Evolutionary conservation across 768 basidiomycete genomes (phyloP).

Genomic region (Naganishia kalamii): DNA sequence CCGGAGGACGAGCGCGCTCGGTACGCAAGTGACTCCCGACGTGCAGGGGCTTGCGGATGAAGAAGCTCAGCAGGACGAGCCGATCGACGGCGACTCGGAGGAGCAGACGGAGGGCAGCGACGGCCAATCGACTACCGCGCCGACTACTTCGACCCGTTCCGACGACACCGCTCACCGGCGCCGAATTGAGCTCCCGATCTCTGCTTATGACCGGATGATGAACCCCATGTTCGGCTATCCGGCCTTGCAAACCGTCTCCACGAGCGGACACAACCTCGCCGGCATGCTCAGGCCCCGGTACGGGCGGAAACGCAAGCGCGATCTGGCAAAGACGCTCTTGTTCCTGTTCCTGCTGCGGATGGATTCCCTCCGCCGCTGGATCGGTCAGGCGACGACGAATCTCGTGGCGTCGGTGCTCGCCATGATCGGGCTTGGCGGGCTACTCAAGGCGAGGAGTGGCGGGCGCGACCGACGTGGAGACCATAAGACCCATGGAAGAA

Average conservation of each 20-base stretch:
- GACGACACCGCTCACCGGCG: not conserved
- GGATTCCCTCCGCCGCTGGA: conserved; percentile 29
- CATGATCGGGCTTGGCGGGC: not conserved
- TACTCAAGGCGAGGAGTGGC: not conserved
- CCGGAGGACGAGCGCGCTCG: not conserved
- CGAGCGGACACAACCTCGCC: conserved; percentile 11
- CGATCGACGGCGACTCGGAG: not conserved
- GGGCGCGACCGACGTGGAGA: not conserved
- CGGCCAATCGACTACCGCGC: not conserved
- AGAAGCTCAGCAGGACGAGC: not conserved
- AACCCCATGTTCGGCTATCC: conserved; percentile 47
- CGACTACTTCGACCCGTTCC: not conserved
- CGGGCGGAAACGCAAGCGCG: conserved; percentile 38
- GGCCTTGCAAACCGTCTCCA: conserved; percentile 24
- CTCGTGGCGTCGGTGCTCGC: not conserved
- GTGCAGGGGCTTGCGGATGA: not conserved
- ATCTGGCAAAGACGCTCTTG: conserved; percentile 42
- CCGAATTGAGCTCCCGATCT: conserved; percentile 23
- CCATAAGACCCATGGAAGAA: not conserved
- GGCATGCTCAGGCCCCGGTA: conserved; percentile 30
- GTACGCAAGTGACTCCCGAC: not conserved
- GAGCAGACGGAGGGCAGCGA: not conserved
- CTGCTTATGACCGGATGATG: conserved; percentile 30
- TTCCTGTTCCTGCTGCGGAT: conserved; percentile 43
- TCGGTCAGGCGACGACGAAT: conserved; percentile 17